Evolutionary conservation across 345 rosid species (phyloP), one percentile per base, ranked within the genome.

Genomic region (Gossypium stocksii): DNA sequence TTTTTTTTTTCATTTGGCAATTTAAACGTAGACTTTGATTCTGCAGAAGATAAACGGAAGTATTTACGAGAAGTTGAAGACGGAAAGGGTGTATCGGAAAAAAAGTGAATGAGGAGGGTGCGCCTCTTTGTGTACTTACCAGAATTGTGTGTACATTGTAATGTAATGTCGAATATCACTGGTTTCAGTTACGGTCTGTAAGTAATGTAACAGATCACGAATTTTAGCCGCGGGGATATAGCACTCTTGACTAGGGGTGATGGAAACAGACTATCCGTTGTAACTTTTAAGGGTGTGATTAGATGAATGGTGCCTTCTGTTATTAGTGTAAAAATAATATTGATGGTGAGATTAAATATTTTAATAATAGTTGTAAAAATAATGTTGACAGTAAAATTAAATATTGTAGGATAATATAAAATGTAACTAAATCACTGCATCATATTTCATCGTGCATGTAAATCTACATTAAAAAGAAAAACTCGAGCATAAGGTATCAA

Each of bases 101-200:
- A 82, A 86, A 43, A 54, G 74, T 71, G 73, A 68, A 70, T 17
- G 85, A 29, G 20, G 43, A 29, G 13, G 13, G 48, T 34, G 67
- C 3, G 56, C 13, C 56, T 49, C 56, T 67, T 46, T 20, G 5
- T 2, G 13, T 15, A 14, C 71, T 13, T 7, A 14, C 71, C 14
- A 46, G 48, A 67, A 23, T 46, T 14, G 20, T 54, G 54, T 2
- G 7, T 67, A 10, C 19, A 5, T 46, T 46, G 51, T 46, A 46
- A 3, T 46, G 51, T 46, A 3, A 46, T 46, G 16, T 48, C 13
- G 52, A 16, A 48, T 13, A 52, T 13, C 38, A 34, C 7, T 34
- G 38, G 48, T 3, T 38, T 38, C 22, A 20, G 23, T 16, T 17
- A 13, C 20, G 7, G 41, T 63, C 46, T 17, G 23, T 17, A 27